Base-by-base conservation (phyloP, 352 stramenopile genomes). In the Chrysophaeum taylorii region DNA sequence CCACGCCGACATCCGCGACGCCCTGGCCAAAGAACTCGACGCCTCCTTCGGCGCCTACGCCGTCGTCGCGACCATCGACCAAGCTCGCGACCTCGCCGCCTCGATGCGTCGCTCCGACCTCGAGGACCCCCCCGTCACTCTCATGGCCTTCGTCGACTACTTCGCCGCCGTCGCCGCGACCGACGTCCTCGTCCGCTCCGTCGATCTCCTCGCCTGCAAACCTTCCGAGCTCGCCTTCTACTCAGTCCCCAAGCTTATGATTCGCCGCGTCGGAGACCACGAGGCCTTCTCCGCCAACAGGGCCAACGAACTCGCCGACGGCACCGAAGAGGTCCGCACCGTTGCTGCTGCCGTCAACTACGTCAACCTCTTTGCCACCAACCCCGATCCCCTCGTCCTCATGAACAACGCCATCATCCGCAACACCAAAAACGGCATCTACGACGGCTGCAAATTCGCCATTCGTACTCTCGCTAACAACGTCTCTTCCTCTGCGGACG, bases 141-240 rank as follows among this genome's bases (percentile, higher is more conserved):
- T 90, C 63, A 86, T 90, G 76, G 73, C 80, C 0, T 90, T 87
- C 72, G 76, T 86, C 0, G 83, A 89, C 69, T 90, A 90, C 69
- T 89, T 90, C 68, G 81, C 84, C 29, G 84, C 84, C 31, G 81
- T 90, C 21, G 83, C 82, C 29, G 85, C 81, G 21, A 90, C 84
- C 39, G 84, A 90, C 73, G 81, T 90, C 38, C 76, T 90, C 27
- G 81, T 80, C 45, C 83, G 81, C 54, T 77, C 86, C 50, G 72
- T 80, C 4, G 82, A 91, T 82, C 77, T 91, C 23, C 73, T 91
- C 41, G 78, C 77, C 14, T 87, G 78, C 76, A 90, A 90, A 76
- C 84, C 84, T 16, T 84, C 74, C 64, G 83, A 90, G 75, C 70
- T 90, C 50, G 84, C 84, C 29, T 90, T 90, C 75, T 90, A 90